Percentiles rank a stretch among this genome's conserved stretches.
Evolutionary conservation across 345 rosid species (phyloP).

Genomic region (Dipteronia sinensis): DNA sequence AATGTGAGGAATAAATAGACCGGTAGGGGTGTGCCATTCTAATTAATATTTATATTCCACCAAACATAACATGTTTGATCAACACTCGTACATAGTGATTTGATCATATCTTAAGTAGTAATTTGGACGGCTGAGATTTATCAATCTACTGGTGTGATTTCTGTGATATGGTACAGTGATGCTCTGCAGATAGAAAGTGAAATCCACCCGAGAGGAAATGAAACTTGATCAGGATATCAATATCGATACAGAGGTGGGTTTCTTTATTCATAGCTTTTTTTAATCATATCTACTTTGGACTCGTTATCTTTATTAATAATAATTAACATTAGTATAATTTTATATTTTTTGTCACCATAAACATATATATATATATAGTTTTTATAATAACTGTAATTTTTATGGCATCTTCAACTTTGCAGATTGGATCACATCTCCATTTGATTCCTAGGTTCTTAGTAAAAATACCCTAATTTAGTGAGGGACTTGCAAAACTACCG

Average conservation of each 20-base stretch:
- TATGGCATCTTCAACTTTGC: neutral
- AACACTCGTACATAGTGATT: too few species aligned
- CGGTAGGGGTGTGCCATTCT: too few species aligned
- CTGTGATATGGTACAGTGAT: neutral
- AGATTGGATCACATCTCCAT: neutral
- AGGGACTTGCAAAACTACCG: too few species aligned
- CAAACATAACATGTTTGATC: too few species aligned
- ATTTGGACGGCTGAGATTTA: neutral
- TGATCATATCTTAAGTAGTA: neutral
- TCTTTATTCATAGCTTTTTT: neutral
- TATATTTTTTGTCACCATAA: neutral
- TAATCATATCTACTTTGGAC: neutral
- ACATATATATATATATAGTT: neutral
- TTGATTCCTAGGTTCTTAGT: too few species aligned
- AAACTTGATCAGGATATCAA: too few species aligned
- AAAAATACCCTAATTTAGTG: too few species aligned
- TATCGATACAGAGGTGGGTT: neutral
- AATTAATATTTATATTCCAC: too few species aligned
- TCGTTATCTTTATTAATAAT: neutral
- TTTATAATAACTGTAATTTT: neutral
- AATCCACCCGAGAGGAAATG: neutral
- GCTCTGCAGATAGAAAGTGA: neutral
- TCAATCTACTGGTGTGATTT: neutral
- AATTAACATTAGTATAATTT: neutral
- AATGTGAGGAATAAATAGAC: too few species aligned